Percentiles rank a stretch among this genome's conserved stretches.
Conservation (phyloP, 768 basidiomycete genomes). For the Trametes coccinea region DNA sequence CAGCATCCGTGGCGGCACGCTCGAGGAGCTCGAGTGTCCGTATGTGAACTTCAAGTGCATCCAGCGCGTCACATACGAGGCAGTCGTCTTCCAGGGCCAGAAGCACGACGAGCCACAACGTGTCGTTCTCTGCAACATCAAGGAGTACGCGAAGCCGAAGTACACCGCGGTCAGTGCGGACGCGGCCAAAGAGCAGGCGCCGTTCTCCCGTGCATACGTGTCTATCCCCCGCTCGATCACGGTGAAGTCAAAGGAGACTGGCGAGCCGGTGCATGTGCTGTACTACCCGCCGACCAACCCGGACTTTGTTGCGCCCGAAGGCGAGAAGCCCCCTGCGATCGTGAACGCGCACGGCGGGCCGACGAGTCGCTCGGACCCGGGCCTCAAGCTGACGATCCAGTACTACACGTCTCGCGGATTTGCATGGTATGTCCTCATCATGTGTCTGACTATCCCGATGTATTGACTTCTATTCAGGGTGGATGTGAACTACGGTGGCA, state of each 20-base stretch:
- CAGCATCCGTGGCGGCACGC: conserved; percentile 29
- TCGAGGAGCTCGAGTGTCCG: conserved; percentile 39
- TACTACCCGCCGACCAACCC: conserved; percentile 72
- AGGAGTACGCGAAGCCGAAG: conserved; percentile 24
- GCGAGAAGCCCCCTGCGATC: conserved; percentile 69
- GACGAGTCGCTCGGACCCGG: conserved; percentile 48
- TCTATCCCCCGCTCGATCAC: conserved; percentile 52
- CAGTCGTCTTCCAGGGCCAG: conserved; percentile 46
- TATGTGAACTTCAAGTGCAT: conserved; percentile 45
- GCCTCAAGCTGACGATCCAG: conserved; percentile 53
- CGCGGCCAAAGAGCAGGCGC: conserved; percentile 25
- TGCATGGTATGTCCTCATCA: conserved; percentile 54
- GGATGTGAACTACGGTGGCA: conserved; percentile 79
- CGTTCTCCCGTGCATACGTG: conserved; percentile 37
- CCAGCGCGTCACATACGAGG: conserved; percentile 34
- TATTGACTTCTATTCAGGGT: conserved; percentile 43
- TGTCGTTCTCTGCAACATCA: conserved; percentile 41
- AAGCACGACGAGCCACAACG: conserved; percentile 40
- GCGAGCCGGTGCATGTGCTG: conserved; percentile 55
- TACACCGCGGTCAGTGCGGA: conserved; percentile 30
- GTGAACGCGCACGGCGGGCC: conserved; percentile 74
- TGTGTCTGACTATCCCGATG: not conserved
- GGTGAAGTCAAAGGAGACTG: conserved; percentile 36
- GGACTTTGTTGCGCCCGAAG: conserved; percentile 48
- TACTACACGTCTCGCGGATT: conserved; percentile 73